A percentile compares a stretch with the other conserved stretches of the same genome.
These are phyloP conservation scores for Gnomoniopsis sp. DNA, from an alignment of 2,329 filamentous ascomycete genomes.

Conservation along the genomic window DNA sequence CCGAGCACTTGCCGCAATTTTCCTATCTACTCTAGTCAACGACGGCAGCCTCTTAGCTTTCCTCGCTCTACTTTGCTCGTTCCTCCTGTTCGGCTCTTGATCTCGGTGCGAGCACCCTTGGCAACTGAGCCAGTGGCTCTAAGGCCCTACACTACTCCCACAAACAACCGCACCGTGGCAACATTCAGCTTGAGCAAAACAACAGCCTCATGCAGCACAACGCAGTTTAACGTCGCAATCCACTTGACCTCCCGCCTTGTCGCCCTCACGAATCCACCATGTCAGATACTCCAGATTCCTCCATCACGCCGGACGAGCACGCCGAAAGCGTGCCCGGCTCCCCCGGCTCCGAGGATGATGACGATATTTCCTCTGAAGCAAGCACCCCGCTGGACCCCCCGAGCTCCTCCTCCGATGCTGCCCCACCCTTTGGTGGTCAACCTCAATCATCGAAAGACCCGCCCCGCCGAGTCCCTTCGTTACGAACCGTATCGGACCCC, in stretches of 20 bases:
- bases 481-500: constrained; percentile 59
- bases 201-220: constrained; percentile 6
- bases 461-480: constrained; percentile 53
- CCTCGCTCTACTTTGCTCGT: background rate
- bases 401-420: constrained; percentile 27
- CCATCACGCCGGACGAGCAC: constrained; percentile 46
- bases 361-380: constrained; percentile 39
- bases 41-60: background rate
- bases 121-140: background rate
- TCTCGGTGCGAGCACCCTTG: background rate
- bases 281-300: constrained; percentile 31
- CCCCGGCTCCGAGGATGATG: constrained; percentile 36
- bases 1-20: background rate
- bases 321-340: constrained; percentile 37
- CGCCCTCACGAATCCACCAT: constrained; percentile 19
- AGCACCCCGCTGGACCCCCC: constrained; percentile 44
- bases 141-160: background rate
- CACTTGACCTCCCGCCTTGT: background rate
- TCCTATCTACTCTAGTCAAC: background rate
- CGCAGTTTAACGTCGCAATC: background rate
- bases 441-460: constrained; percentile 23
- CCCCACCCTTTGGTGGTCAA: constrained; percentile 18
- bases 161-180: background rate
- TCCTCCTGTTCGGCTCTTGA: background rate
- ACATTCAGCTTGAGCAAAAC: background rate